Evolutionary conservation across 805 yeast species (phyloP).

Genomic region (Peterozyma xylosa): DNA sequence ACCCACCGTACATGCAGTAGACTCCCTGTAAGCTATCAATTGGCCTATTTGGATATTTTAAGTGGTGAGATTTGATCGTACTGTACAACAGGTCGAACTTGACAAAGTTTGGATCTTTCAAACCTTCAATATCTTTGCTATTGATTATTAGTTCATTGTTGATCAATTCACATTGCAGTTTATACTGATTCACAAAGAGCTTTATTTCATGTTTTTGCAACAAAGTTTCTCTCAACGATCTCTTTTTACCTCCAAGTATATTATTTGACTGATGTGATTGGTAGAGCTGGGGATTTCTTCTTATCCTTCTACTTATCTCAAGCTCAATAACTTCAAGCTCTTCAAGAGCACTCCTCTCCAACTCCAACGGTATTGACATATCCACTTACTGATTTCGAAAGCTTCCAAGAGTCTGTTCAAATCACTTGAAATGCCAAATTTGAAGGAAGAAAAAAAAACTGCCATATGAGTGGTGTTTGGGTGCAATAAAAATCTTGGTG

Average conservation of each 20-base stretch:
- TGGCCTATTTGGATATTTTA: conserved; percentile 21
- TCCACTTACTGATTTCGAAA: not conserved
- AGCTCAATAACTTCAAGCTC: conserved; percentile 68
- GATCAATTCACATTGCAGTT: conserved; percentile 17
- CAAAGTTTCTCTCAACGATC: conserved; percentile 42
- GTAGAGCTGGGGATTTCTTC: conserved; percentile 51
- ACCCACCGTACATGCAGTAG: conserved; percentile 22
- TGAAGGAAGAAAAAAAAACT: not conserved
- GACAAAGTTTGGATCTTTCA: conserved; percentile 16
- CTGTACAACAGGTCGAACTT: conserved; percentile 29
- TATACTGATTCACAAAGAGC: conserved; percentile 39
- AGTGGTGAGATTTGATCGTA: conserved; percentile 22
- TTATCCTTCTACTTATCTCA: conserved; percentile 56
- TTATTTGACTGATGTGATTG: conserved; percentile 18
- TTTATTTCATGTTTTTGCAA: conserved; percentile 65
- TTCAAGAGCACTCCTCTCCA: conserved; percentile 34
- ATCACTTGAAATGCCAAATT: not conserved
- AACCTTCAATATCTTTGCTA: conserved; percentile 12
- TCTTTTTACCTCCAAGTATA: conserved; percentile 25
- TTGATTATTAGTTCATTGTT: conserved; percentile 9
- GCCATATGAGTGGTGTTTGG: not conserved
- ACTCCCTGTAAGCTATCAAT: conserved; percentile 20
- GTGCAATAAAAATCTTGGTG: not conserved
- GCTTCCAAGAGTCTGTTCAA: too few relatives aligned
- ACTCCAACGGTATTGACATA: conserved; percentile 26